A percentile compares a stretch with the other conserved stretches of the same genome.
phyloP scores from a whole-genome alignment of 2,329 filamentous ascomycete genomes.

The Aspergillus sclerotialis region DNA sequence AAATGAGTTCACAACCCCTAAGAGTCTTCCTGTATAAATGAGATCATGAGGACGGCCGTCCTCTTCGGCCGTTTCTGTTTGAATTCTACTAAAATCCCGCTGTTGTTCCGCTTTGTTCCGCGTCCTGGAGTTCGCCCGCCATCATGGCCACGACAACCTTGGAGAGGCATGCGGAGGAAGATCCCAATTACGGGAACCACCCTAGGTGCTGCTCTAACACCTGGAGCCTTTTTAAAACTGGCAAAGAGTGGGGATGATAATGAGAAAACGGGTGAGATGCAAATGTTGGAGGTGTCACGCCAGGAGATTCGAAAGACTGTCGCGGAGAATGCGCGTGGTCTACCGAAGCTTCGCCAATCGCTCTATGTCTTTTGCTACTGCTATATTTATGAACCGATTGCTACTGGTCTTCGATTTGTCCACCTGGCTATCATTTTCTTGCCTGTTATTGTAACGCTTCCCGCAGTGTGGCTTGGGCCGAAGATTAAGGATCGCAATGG shows the following conservation, averaged over 20 bases:
- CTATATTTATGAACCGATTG: slow-evolving; percentile 64
- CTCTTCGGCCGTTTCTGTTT: slow-evolving; percentile 45
- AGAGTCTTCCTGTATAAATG: slow-evolving; percentile 11
- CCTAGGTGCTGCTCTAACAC: slow-evolving; percentile 44
- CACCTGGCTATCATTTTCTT: slow-evolving; percentile 85
- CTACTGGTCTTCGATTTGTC: slow-evolving; percentile 79
- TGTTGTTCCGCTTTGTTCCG: slow-evolving; percentile 22
- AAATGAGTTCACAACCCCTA: no score
- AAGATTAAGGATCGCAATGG: slow-evolving; percentile 59
- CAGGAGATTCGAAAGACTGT: slow-evolving; percentile 68
- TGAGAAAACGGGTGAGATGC: slow-evolving; percentile 66
- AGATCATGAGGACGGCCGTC: slow-evolving; percentile 45
- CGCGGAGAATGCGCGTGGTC: slow-evolving; percentile 53
- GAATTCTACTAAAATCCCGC: slow-evolving; percentile 31
- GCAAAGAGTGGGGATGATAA: slow-evolving; percentile 44
- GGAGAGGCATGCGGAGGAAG: slow-evolving; percentile 13
- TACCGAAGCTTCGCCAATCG: slow-evolving; percentile 52
- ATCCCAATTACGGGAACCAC: slow-evolving; percentile 21
- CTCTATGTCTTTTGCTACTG: slow-evolving; percentile 61
- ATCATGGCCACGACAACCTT: slow-evolving; percentile 17
- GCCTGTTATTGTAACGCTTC: slow-evolving; percentile 75
- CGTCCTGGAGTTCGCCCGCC: slow-evolving; percentile 21
- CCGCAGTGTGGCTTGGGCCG: slow-evolving; percentile 70
- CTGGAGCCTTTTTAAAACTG: slow-evolving; percentile 54
- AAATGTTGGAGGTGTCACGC: slow-evolving; percentile 79